Percentiles rank a stretch among this genome's conserved stretches.
Evolutionary conservation across 805 yeast genomes (phyloP).

Genomic region (Starmerella vaccinii): DNA sequence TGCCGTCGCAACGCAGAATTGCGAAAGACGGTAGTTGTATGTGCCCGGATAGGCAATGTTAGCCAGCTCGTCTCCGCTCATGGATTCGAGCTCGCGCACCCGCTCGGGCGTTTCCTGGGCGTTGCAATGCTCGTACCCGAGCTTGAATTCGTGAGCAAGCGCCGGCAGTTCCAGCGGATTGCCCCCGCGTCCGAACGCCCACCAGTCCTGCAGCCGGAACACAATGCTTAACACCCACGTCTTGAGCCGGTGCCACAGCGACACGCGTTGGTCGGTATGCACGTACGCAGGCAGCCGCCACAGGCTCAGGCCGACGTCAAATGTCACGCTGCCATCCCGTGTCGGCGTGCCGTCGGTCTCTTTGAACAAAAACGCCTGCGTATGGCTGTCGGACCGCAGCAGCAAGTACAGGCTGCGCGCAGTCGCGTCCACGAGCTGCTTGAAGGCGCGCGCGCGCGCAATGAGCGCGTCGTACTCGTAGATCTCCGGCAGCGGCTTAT

Average conservation of each 20-base stretch:
- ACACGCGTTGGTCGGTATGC: neutral
- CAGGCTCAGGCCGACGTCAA: constrained; percentile 7
- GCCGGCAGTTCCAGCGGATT: constrained; percentile 7
- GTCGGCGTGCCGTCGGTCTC: neutral
- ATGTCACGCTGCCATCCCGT: neutral
- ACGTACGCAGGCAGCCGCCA: constrained; percentile 10
- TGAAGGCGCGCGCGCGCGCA: constrained; percentile 5
- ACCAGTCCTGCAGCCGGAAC: constrained; percentile 10
- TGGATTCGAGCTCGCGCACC: constrained; percentile 1
- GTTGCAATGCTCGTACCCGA: constrained; percentile 5
- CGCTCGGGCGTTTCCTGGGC: constrained; percentile 4
- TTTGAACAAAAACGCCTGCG: neutral
- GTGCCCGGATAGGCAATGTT: constrained; percentile 9
- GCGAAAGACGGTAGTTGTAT: constrained; percentile 6
- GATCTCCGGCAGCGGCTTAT: constrained; percentile 1
- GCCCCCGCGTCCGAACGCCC: constrained; percentile 4
- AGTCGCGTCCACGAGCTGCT: neutral
- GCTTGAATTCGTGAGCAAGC: constrained; percentile 8
- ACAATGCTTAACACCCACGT: neutral
- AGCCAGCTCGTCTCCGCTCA: constrained; percentile 9
- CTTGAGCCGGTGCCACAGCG: neutral
- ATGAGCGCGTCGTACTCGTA: neutral
- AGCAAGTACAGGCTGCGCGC: constrained; percentile 9
- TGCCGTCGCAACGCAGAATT: constrained; percentile 2
- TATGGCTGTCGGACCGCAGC: constrained; percentile 7